Evolutionary conservation across 1,139 yeast species (phyloP), one percentile per base, ranked within the genome.

Genomic region (Candida mesenterica): DNA sequence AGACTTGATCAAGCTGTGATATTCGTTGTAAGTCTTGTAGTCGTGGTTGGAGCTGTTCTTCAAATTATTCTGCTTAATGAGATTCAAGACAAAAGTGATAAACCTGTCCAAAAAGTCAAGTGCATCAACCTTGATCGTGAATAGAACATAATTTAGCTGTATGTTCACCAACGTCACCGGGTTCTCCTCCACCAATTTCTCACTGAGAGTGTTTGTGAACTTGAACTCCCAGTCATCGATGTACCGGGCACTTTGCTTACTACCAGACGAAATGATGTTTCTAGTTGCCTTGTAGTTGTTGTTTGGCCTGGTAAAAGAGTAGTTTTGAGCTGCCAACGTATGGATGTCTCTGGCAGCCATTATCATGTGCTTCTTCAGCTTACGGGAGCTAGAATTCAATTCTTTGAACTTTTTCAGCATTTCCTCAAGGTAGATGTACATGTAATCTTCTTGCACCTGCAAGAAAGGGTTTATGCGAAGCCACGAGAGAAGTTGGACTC

Each of bases 401-500:
- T 31, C 32, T 5, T 22, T 31, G 24, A 41, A 33, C 18, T 40
- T 39, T 13, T 36, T 34, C 9, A 34, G 31, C 34, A 46, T 34
- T 30, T 42, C 46, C 7, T 39, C 38, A 24, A 40, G 23, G 26
- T 43, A 42, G 9, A 41, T 43, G 14, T 37, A 34, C 28, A 42
- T 22, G 30, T 43, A 62, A 3, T 56, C 46, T 30, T 58, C 62
- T 25, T 59, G 52, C 34, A 64, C 59, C 38, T 61, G 61, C 12
- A 49, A 45, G 37, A 67, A 66, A 0, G 75, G 75, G 25, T 57
- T 53, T 12, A 68, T 38, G 16, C 53, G 51, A 52, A 67, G 57
- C 76, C 76, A 70, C 39, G 67, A 66, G 6, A 55, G 45, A n/a
- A 67, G 45, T 40, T 67, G 72, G 4, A 57, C 39, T 28, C 57